Base-by-base conservation (phyloP, 2,329 filamentous ascomycete species). In the Pleomassaria siparia region DNA sequence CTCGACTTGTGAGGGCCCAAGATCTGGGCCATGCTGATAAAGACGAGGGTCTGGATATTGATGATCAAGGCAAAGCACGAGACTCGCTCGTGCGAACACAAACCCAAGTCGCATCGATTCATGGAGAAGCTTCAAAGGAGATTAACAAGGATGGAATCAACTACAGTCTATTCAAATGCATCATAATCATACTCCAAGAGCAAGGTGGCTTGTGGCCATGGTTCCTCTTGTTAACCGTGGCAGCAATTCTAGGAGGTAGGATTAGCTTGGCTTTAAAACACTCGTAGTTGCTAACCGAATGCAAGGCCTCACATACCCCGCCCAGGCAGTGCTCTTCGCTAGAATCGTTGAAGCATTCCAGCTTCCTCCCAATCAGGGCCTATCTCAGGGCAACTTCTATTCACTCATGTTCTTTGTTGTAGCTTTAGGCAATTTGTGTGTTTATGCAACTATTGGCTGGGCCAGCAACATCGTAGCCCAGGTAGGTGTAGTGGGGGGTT, bases 1-100 rank as follows among this genome's bases (percentile, higher is more conserved):
- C 81, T 70, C 87, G 85, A 46, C 82, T 99, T 11, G 77, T 81
- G 2, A 65, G 64, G 16, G 72, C 75, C 13, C 78, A 80, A 60
- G 73, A 78, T 50, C 70, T 80, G 4, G 73, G 70, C 4, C 51
- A 57, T 16, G 47, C 51, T 18, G 32, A 60, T 49, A 21, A 29
- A 5, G 55, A 67, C 26, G 59, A 60, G 5, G 28, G 46, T 8
- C 18, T 33, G 7, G 57, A 67, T 29, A 60, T 60, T 3, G 42
- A 56, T 5, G 42, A 26, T 8, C 12, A 42, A 11, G 37, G 42
- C 21, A 53, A 60, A n/a, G n/a, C n/a, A 16, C 58, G 55, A 25
- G 26, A 55, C 8, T 48, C 55, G 8, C 54, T 68, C 6, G 51
- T 59, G 6, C 58, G 60, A 7, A 69, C 60, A 8, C 60, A 63